phyloP scores from a whole-genome alignment of 192 early-diverging fungal genomes.

The Entomortierella lignicola region DNA sequence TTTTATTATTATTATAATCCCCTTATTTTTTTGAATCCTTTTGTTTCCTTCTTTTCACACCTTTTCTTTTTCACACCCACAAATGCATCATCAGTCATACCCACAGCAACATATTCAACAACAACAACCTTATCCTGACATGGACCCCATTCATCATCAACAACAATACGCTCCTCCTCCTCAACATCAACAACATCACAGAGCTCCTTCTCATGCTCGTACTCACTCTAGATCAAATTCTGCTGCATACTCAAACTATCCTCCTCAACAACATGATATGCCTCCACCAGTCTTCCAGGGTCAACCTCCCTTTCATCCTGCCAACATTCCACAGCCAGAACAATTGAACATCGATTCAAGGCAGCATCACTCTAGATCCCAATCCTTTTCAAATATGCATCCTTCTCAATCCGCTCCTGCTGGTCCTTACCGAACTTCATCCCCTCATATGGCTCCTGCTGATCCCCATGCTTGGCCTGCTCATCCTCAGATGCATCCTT shows the following conservation, averaged over 20 bases:
- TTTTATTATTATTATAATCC: neutral
- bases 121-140: conserved; percentile 8
- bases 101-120: conserved; percentile 2
- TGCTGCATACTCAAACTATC: conserved; percentile 11
- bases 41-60: neutral
- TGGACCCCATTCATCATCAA: conserved; percentile 13
- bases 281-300: conserved; percentile 8
- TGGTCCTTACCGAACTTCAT: conserved; percentile 8
- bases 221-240: conserved; percentile 40
- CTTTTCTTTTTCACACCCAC: neutral
- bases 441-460: conserved; percentile 3
- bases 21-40: neutral
- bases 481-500: neutral
- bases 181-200: neutral
- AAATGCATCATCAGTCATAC: conserved; percentile 25
- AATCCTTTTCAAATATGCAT: conserved; percentile 16
- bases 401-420: neutral
- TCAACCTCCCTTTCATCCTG: neutral
- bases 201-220: conserved; percentile 12
- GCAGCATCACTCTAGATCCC: conserved; percentile 4
- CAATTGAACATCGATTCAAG: neutral
- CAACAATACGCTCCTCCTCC: neutral
- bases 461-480: conserved; percentile 10
- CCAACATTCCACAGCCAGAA: conserved; percentile 11
- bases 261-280: conserved; percentile 18